Conservation (phyloP, 2,329 filamentous ascomycete species). For the Colletotrichum sp. region DNA sequence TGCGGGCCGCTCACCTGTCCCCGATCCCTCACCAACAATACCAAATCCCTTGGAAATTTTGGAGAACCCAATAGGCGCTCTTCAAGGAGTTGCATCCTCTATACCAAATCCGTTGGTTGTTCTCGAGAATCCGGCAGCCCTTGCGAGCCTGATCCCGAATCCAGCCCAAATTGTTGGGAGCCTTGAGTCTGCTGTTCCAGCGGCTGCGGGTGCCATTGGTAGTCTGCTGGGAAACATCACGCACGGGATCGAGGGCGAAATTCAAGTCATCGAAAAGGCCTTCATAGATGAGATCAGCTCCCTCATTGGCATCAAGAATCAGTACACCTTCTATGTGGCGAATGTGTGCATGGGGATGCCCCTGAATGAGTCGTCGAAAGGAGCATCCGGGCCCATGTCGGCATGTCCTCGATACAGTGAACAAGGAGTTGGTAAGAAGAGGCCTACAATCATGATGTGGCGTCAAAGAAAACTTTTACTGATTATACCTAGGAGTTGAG, state of each 20-base stretch:
- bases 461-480: fast-evolving
- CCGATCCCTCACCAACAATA: neutral
- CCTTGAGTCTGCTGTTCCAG: neutral
- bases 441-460: fast-evolving
- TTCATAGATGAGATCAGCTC: neutral
- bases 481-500: neutral
- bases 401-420: neutral
- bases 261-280: neutral
- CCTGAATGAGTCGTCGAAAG: neutral
- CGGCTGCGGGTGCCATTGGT: neutral
- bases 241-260: neutral
- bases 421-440: neutral
- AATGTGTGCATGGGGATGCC: neutral
- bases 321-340: neutral
- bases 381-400: neutral
- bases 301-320: neutral
- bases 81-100: neutral
- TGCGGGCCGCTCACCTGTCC: neutral
- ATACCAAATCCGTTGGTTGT: neutral
- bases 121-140: neutral
- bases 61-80: neutral
- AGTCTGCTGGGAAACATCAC: neutral
- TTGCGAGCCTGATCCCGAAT: neutral
- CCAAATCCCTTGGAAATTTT: neutral
- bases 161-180: neutral